Evolutionary conservation across 176 grass and related monocot species (phyloP).

Genomic region (Echinochloa phyllopogon): DNA sequence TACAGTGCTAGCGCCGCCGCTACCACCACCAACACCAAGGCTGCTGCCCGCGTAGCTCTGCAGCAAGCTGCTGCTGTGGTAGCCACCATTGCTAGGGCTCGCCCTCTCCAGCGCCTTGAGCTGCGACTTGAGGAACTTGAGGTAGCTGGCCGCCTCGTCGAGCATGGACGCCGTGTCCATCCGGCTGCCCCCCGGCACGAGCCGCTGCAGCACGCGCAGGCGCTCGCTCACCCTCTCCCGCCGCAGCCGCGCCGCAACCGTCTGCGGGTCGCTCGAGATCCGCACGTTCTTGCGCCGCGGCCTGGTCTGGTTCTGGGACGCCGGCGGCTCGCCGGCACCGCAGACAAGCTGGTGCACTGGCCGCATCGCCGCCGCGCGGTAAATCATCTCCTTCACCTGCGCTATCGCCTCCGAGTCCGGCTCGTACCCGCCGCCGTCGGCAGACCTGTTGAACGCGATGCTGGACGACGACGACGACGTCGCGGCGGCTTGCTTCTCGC

Average conservation of each 20-base stretch:
- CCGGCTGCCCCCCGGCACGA: constrained; percentile 78
- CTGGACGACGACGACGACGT: constrained; percentile 27
- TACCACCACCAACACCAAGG: neutral
- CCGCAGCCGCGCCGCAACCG: constrained; percentile 66
- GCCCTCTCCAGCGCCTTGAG: constrained; percentile 51
- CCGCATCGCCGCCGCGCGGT: constrained; percentile 82
- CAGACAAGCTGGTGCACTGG: constrained; percentile 52
- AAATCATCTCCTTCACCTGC: constrained; percentile 80
- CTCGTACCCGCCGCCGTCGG: constrained; percentile 19
- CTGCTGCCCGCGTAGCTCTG: constrained; percentile 21
- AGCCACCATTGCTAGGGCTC: neutral
- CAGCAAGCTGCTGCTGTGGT: constrained; percentile 7
- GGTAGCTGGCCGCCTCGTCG: constrained; percentile 84
- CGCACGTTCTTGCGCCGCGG: constrained; percentile 67
- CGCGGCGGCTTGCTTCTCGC: neutral
- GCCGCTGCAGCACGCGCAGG: constrained; percentile 70
- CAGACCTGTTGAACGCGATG: neutral
- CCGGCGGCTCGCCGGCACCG: neutral
- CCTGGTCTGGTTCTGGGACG: constrained; percentile 37
- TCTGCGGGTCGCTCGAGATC: constrained; percentile 76
- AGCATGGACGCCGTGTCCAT: constrained; percentile 95
- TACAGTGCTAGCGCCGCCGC: neutral
- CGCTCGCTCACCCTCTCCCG: constrained; percentile 70
- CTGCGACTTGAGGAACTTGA: constrained; percentile 90
- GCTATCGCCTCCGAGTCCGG: constrained; percentile 46